A percentile compares a stretch with the other conserved stretches of the same genome.
Conservation (phyloP, 2,329 filamentous ascomycete species). For the Neocucurbitaria cava region DNA sequence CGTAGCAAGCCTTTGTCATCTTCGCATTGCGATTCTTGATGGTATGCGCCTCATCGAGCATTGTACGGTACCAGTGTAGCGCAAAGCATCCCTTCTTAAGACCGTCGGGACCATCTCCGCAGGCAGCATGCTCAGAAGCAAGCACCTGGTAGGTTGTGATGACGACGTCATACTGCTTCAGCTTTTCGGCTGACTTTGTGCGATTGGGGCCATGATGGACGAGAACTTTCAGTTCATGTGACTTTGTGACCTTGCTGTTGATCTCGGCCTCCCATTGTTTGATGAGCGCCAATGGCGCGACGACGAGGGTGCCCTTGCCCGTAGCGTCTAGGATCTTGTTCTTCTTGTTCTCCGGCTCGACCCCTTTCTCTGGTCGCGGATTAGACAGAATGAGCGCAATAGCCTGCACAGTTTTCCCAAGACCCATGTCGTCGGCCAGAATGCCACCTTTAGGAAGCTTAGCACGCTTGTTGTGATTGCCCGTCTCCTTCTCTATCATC, state of each 20-base stretch:
- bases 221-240: conserved; percentile 77
- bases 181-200: conserved; percentile 76
- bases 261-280: conserved; percentile 98
- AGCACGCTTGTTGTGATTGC: conserved; percentile 79
- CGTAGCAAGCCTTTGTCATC: conserved; percentile 89
- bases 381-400: conserved; percentile 88
- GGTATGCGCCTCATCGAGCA: conserved; percentile 95
- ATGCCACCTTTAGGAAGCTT: conserved; percentile 90
- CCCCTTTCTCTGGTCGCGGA: conserved; percentile 66
- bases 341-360: conserved; percentile 56
- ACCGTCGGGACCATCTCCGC: conserved; percentile 66
- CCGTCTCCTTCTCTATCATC: conserved; percentile 93
- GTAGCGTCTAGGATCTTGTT: conserved; percentile 73
- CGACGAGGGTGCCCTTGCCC: conserved; percentile 83
- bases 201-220: conserved; percentile 91
- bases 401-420: conserved; percentile 95
- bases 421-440: conserved; percentile 94
- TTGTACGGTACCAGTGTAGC: conserved; percentile 91
- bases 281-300: conserved; percentile 91
- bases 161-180: conserved; percentile 90
- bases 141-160: conserved; percentile 97
- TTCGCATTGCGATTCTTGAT: conserved; percentile 99
- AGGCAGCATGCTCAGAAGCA: conserved; percentile 83
- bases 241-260: conserved; percentile 75
- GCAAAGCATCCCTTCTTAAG: conserved; percentile 85